phyloP scores from a whole-genome alignment of 2,329 filamentous ascomycete species.

The Claviceps spartinae region DNA sequence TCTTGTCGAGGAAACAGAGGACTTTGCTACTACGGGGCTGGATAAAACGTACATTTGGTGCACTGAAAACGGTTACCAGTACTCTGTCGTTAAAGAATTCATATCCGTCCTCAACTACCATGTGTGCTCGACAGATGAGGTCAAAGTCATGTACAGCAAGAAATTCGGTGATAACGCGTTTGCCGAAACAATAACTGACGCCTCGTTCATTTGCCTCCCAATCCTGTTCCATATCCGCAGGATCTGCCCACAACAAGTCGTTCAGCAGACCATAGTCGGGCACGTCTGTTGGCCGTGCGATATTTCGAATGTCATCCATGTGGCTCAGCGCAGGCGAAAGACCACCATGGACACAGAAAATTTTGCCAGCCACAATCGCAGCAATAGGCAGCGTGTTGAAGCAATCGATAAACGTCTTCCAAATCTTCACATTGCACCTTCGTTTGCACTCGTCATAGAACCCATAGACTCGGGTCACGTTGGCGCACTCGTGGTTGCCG shows the following conservation, averaged over 20 bases:
- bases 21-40: neutral
- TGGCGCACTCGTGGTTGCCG: slow-evolving; percentile 94
- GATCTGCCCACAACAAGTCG: slow-evolving; percentile 93
- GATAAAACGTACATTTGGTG: slow-evolving; percentile 66
- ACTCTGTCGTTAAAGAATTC: slow-evolving; percentile 96
- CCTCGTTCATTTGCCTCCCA: slow-evolving; percentile 97
- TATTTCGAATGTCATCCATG: slow-evolving; percentile 97
- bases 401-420: slow-evolving; percentile 95
- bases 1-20: neutral
- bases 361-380: slow-evolving; percentile 92
- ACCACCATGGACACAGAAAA: slow-evolving; percentile 93
- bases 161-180: slow-evolving; percentile 96
- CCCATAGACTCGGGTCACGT: slow-evolving; percentile 88
- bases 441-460: slow-evolving; percentile 99
- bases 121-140: slow-evolving; percentile 90
- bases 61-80: slow-evolving; percentile 92
- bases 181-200: slow-evolving; percentile 96
- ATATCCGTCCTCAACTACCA: slow-evolving; percentile 98
- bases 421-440: slow-evolving; percentile 89
- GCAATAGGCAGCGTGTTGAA: slow-evolving; percentile 95
- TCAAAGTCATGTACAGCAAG: slow-evolving; percentile 92
- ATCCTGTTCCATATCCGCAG: slow-evolving; percentile 92
- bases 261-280: slow-evolving; percentile 93
- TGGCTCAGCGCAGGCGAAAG: slow-evolving; percentile 83
- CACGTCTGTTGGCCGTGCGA: slow-evolving; percentile 89